phyloP scores from a whole-genome alignment of 352 stramenopile genomes.

The Plasmopara halstedii region DNA sequence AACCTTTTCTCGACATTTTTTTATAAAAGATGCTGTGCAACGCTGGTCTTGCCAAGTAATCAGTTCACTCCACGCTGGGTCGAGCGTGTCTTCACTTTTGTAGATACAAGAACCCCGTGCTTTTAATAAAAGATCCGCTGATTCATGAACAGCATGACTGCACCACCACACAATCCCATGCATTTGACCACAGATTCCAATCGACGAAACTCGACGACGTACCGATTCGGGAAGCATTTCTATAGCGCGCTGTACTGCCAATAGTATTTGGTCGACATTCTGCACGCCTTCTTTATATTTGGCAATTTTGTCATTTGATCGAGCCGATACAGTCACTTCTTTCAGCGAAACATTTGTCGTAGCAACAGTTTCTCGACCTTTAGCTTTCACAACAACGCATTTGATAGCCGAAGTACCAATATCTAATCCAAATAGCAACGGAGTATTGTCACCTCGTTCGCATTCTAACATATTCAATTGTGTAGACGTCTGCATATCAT shows the following conservation, averaged over 20 bases:
- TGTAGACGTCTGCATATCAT: background rate
- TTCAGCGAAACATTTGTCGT: constrained; percentile 28
- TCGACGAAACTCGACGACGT: constrained; percentile 20
- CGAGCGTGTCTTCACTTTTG: constrained; percentile 5
- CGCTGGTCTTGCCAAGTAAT: constrained; percentile 79
- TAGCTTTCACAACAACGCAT: constrained; percentile 42
- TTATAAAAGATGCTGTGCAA: constrained; percentile 51
- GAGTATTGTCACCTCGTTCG: constrained; percentile 12
- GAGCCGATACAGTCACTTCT: constrained; percentile 18
- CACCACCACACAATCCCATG: constrained; percentile 82
- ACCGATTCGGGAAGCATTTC: constrained; percentile 19
- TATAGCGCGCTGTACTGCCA: constrained; percentile 33
- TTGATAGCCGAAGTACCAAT: constrained; percentile 77
- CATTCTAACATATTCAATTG: constrained; percentile 2
- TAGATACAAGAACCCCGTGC: background rate
- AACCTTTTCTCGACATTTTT: constrained; percentile 21
- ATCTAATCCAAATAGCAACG: constrained; percentile 51
- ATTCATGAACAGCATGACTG: constrained; percentile 26
- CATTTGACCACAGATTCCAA: constrained; percentile 83
- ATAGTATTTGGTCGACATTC: constrained; percentile 38
- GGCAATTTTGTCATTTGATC: constrained; percentile 3
- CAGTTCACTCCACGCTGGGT: constrained; percentile 45
- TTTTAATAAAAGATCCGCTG: constrained; percentile 23
- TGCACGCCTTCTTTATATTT: constrained; percentile 27
- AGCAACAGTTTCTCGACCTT: constrained; percentile 22